Conservation (phyloP, 164 flowering plant genomes). For the Tetracentron sinense region DNA sequence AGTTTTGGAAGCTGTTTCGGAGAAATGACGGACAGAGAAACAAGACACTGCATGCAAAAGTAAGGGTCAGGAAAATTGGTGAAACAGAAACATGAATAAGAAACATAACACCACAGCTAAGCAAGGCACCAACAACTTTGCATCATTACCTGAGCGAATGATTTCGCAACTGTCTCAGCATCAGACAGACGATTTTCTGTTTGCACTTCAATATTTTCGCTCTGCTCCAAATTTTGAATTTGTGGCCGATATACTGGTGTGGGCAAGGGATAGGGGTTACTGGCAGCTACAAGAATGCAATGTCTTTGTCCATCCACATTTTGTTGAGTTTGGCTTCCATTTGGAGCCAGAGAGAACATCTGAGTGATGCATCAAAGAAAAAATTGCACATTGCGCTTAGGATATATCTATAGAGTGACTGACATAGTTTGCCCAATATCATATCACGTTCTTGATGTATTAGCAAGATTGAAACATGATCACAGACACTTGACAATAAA, state of each 20-base stretch:
- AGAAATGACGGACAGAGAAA: conserved; percentile 85
- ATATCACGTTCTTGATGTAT: no score
- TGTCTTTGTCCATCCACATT: conserved; percentile 61
- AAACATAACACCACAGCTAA: not conserved
- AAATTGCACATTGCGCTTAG: not conserved
- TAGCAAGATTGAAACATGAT: no score
- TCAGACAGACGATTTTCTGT: conserved; percentile 59
- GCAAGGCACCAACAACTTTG: not conserved
- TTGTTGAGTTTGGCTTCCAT: conserved; percentile 52
- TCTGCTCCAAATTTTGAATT: conserved; percentile 43
- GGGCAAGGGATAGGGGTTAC: conserved; percentile 82
- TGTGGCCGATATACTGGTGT: conserved; percentile 76
- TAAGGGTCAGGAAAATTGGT: conserved; percentile 1
- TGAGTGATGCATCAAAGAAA: conserved; percentile 13
- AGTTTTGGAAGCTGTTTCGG: conserved; percentile 87
- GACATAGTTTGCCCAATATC: no score
- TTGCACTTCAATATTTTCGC: conserved; percentile 49
- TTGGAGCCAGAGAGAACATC: conserved; percentile 38
- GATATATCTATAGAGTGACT: not conserved
- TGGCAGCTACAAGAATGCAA: conserved; percentile 89
- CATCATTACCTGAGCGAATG: conserved; percentile 58
- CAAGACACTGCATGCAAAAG: conserved; percentile 55
- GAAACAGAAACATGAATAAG: not conserved
- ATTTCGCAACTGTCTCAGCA: conserved; percentile 84
- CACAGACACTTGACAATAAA: no score